Evolutionary conservation across 2,329 filamentous ascomycete genomes (phyloP).

Genomic region (Colletotrichum liriopes): DNA sequence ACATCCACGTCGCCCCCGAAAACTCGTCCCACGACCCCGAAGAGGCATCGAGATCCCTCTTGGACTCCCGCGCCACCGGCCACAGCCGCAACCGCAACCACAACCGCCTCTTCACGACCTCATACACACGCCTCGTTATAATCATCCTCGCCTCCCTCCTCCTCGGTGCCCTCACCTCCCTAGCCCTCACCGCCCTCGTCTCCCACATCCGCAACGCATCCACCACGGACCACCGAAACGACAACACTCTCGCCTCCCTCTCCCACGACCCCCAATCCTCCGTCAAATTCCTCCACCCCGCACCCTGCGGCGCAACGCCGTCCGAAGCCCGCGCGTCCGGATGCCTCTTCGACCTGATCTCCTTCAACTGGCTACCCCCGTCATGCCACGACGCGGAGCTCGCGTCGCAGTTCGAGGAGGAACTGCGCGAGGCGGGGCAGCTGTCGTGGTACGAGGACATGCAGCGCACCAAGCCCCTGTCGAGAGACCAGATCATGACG

Average conservation of each 20-base stretch:
- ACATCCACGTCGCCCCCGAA: neutral
- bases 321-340: conserved; percentile 33
- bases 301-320: conserved; percentile 31
- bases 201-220: neutral
- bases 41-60: neutral
- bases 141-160: neutral
- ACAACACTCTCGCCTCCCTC: conserved; percentile 34
- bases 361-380: conserved; percentile 41
- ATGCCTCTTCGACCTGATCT: conserved; percentile 35
- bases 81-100: neutral
- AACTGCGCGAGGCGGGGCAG: conserved; percentile 9
- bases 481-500: conserved; percentile 19
- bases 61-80: neutral
- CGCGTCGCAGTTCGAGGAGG: conserved; percentile 21
- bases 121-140: neutral
- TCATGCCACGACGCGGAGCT: conserved; percentile 35
- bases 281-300: conserved; percentile 17
- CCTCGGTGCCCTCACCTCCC: conserved; percentile 8
- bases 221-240: conserved; percentile 25
- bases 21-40: neutral
- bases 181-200: neutral
- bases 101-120: neutral
- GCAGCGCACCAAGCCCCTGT: conserved; percentile 6
- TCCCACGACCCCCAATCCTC: neutral
- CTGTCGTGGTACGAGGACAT: conserved; percentile 32